A percentile compares a stretch with the other conserved stretches of the same genome.
These are phyloP conservation scores for Colletotrichum sp. DNA, from an alignment of 2,329 filamentous ascomycete species.

Conservation along the genomic window DNA sequence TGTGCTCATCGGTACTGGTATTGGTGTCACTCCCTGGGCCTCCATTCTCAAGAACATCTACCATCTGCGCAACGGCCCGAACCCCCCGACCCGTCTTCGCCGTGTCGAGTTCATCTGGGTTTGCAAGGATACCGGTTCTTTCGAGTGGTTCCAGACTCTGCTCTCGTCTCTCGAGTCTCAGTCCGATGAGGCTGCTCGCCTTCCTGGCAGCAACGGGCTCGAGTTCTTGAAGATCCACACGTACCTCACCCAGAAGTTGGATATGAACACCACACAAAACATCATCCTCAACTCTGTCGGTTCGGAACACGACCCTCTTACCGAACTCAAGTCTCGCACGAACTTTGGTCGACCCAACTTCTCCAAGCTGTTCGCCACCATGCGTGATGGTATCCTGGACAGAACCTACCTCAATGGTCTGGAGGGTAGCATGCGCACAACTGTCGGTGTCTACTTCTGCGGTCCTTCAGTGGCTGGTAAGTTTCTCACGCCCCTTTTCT, in stretches of 20 bases:
- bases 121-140: constrained; percentile 92
- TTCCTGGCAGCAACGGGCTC: constrained; percentile 69
- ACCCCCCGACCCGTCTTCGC: constrained; percentile 70
- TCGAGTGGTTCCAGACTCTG: constrained; percentile 98
- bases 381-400: constrained; percentile 88
- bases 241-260: constrained; percentile 92
- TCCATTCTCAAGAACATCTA: constrained; percentile 96
- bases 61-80: constrained; percentile 89
- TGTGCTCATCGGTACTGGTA: constrained; percentile 84
- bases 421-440: constrained; percentile 77
- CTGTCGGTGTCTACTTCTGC: constrained; percentile 97
- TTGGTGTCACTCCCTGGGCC: constrained; percentile 87
- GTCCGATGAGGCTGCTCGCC: constrained; percentile 71
- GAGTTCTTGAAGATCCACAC: constrained; percentile 98
- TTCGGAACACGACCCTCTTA: constrained; percentile 85
- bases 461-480: constrained; percentile 76
- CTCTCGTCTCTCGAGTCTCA: constrained; percentile 90
- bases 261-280: constrained; percentile 91
- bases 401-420: constrained; percentile 85
- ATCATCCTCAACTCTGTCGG: constrained; percentile 97
- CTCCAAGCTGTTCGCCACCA: constrained; percentile 75
- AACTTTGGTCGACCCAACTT: constrained; percentile 97
- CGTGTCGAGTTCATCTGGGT: constrained; percentile 99
- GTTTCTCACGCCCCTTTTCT: constrained; percentile 27
- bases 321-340: constrained; percentile 86